Evolutionary conservation across 2,329 filamentous ascomycete genomes (phyloP), one percentile per base, ranked within the genome.

Genomic region (Fusarium sp.): DNA sequence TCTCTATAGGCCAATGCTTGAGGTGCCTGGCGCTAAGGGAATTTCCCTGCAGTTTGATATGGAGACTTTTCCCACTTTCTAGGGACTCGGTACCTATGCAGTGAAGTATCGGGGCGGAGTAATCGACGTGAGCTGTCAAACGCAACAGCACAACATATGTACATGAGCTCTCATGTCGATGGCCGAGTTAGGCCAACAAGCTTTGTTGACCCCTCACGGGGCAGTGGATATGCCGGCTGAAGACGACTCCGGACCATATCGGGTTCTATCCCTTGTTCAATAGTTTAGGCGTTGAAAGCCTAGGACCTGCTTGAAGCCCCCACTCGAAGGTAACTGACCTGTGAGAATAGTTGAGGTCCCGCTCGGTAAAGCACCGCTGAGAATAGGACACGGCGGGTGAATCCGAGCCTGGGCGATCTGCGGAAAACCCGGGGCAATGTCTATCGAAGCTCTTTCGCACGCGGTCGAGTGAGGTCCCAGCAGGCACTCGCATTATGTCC

Each of bases 1-100:
- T 65, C 69, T 73, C 57, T 56, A 69, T 68, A 65, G 71, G 74
- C 20, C 58, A 50, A 57, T 66, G 58, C 59, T 60, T 38, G 60
- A 42, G 24, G 76, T 77, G 66, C 76, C 76, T 78, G 69, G 69
- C 76, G 74, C 76, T 76, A 78, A 69, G 62, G 50, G 20, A 58
- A 59, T 34, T 72, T 68, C 45, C 47, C 67, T 75, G 74, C 67
- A 75, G 62, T 68, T 58, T 62, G 35, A 62, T 62, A 74, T 70
- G 68, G 66, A 54, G 67, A 65, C 68, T n/a, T 56, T 52, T 73
- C 63, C 59, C 54, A 24, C 57, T 62, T 61, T 40, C 56, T 56
- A 69, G 60, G 50, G 54, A 50, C 31, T 20, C 66, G 45, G 24
- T 40, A 52, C 24, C 24, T 52, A 62, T 70, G 70, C 60, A 72